phyloP scores from a whole-genome alignment of 192 early-diverging fungal species.

The Funneliformis geosporum region DNA sequence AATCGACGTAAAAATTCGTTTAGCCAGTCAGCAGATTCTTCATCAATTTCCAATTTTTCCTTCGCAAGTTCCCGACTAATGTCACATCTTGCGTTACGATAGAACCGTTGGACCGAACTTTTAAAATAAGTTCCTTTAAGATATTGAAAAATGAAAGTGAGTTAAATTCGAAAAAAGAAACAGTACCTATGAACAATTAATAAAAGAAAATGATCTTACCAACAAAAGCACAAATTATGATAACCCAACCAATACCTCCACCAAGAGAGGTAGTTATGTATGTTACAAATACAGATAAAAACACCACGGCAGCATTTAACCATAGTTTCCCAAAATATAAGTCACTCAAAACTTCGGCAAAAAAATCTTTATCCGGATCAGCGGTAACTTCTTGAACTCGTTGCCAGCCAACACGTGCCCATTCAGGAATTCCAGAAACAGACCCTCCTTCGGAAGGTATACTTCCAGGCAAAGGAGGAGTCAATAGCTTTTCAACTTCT shows the following conservation, averaged over 20 bases:
- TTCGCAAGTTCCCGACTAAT: constrained; percentile 64
- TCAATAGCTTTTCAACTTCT: background rate
- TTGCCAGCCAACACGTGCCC: constrained; percentile 27
- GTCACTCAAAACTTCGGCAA: constrained; percentile 23
- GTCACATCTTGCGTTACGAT: constrained; percentile 70
- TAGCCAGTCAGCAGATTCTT: constrained; percentile 84
- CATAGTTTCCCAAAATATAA: constrained; percentile 26
- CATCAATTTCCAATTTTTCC: constrained; percentile 48
- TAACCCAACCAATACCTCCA: constrained; percentile 25
- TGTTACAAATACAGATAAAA: constrained; percentile 17
- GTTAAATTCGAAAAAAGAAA: background rate
- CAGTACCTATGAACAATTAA: background rate
- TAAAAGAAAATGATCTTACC: constrained; percentile 14
- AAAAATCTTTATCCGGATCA: background rate
- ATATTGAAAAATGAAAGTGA: background rate
- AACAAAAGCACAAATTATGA: constrained; percentile 23
- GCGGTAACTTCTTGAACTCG: background rate
- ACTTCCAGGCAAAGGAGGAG: constrained; percentile 3
- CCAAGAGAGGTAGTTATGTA: constrained; percentile 25
- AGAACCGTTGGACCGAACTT: constrained; percentile 68
- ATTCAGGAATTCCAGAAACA: constrained; percentile 5
- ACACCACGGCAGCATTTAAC: constrained; percentile 25
- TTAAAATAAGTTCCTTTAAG: constrained; percentile 70
- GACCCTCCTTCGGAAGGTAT: constrained; percentile 5
- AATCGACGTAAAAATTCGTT: constrained; percentile 85